Evolutionary conservation across 257 asterid genomes (phyloP).

Genomic region (Pogostemon cablin): DNA sequence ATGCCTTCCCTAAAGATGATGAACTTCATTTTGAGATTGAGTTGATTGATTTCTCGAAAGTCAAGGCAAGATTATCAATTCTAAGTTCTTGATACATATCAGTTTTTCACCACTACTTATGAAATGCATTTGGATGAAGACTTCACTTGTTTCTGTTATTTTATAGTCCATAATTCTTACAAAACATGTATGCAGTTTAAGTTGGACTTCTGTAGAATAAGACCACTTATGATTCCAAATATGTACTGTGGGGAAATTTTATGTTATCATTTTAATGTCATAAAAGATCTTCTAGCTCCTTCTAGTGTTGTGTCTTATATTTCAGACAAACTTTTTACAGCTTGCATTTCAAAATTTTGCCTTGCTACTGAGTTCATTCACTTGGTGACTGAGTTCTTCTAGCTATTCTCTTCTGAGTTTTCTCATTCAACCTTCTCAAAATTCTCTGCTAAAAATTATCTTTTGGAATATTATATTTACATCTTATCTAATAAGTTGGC

Average conservation of each 20-base stretch:
- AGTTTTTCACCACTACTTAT: constrained; percentile 6
- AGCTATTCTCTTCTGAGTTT: background rate
- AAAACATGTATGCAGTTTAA: constrained; percentile 6
- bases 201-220: constrained; percentile 8
- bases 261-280: constrained; percentile 6
- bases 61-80: constrained; percentile 70
- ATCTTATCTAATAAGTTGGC: constrained; percentile 3
- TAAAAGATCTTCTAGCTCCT: background rate
- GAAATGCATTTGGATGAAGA: background rate
- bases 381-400: constrained; percentile 6
- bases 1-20: constrained; percentile 84
- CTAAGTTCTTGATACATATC: constrained; percentile 16
- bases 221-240: constrained; percentile 11
- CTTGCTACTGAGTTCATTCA: background rate
- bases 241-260: background rate
- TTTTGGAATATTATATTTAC: constrained; percentile 1
- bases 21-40: constrained; percentile 97
- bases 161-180: background rate
- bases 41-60: constrained; percentile 84
- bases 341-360: constrained; percentile 1
- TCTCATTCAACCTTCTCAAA: background rate
- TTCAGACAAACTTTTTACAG: background rate
- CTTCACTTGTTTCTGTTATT: background rate
- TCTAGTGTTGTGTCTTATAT: constrained; percentile 15
- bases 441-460: background rate